Percentiles rank a stretch among this genome's conserved stretches.
These are phyloP conservation scores for Didymella sp. DNA, from an alignment of 2,329 filamentous ascomycete genomes.

Conservation along the genomic window DNA sequence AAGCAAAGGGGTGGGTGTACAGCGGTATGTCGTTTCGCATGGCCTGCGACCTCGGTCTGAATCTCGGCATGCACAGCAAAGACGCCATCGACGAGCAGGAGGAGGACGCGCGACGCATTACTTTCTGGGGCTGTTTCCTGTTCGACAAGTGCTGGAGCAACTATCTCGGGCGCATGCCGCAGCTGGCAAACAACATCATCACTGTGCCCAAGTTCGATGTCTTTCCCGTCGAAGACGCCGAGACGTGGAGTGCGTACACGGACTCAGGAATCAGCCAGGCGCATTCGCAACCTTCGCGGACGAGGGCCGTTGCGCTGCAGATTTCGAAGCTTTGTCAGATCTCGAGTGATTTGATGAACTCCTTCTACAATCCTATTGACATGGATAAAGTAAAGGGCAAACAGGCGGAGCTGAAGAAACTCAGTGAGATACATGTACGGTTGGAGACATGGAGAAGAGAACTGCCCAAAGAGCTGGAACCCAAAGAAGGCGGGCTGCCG, in stretches of 20 bases:
- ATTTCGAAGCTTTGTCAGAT: constrained; percentile 89
- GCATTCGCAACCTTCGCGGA: constrained; percentile 80
- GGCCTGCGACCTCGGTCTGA: constrained; percentile 92
- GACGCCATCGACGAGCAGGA: constrained; percentile 76
- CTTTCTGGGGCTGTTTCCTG: constrained; percentile 97
- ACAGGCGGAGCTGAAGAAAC: constrained; percentile 84
- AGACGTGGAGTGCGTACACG: constrained; percentile 86
- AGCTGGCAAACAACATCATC: constrained; percentile 78
- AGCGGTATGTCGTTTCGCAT: constrained; percentile 98
- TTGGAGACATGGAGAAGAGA: constrained; percentile 88
- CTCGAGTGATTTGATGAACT: constrained; percentile 84
- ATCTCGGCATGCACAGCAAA: constrained; percentile 70
- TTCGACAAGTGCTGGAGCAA: constrained; percentile 99
- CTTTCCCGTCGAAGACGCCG: constrained; percentile 85
- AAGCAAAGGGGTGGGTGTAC: constrained; percentile 97
- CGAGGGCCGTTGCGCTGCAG: constrained; percentile 73
- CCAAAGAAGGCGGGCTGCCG: constrained; percentile 86
- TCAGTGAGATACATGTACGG: constrained; percentile 88
- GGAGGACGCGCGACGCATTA: constrained; percentile 86
- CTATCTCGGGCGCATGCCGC: constrained; percentile 89
- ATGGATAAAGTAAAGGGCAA: constrained; percentile 71
- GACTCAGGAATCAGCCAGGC: constrained; percentile 79
- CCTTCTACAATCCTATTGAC: constrained; percentile 85
- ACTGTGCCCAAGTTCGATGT: constrained; percentile 90
- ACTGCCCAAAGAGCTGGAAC: constrained; percentile 84